A percentile compares a stretch with the other conserved stretches of the same genome.
These are phyloP conservation scores for Beta vulgaris DNA, from an alignment of 148 eudicot genomes.

Conservation along the genomic window DNA sequence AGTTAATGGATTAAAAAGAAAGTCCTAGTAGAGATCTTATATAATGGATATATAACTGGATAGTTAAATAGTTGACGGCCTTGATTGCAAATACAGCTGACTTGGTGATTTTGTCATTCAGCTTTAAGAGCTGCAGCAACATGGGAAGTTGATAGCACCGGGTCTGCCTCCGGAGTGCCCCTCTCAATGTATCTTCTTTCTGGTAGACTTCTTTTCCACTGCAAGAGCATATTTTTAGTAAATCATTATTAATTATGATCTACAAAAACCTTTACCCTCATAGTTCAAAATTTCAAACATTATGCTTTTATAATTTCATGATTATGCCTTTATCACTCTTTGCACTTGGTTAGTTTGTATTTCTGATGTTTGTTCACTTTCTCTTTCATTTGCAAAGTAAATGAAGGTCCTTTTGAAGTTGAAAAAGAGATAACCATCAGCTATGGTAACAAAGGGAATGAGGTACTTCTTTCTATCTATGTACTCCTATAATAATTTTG, in stretches of 20 bases:
- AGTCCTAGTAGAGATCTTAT: background rate
- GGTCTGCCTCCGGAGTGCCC: constrained; percentile 67
- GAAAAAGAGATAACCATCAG: constrained; percentile 81
- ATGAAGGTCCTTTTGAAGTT: constrained; percentile 33
- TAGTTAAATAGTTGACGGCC: constrained; percentile 3
- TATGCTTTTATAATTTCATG: constrained; percentile 5
- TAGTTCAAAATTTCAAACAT: background rate
- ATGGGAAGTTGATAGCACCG: constrained; percentile 95
- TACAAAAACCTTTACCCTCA: too few relatives aligned
- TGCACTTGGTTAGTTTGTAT: background rate
- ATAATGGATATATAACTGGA: background rate
- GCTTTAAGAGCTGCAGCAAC: constrained; percentile 76
- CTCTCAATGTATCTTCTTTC: constrained; percentile 90
- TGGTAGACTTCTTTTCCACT: constrained; percentile 38
- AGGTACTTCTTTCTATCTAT: constrained; percentile 46
- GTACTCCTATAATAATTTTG: background rate
- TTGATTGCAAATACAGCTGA: constrained; percentile 14
- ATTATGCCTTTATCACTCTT: constrained; percentile 3
- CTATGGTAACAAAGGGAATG: constrained; percentile 97
- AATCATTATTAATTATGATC: background rate
- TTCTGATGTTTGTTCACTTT: constrained; percentile 4
- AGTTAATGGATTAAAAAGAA: background rate
- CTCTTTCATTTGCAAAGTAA: constrained; percentile 37
- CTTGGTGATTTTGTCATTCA: constrained; percentile 33
- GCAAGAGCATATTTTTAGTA: constrained; percentile 11